Evolutionary conservation across 768 basidiomycete species (phyloP).

Genomic region (Boletus rufocinnamomeus): DNA sequence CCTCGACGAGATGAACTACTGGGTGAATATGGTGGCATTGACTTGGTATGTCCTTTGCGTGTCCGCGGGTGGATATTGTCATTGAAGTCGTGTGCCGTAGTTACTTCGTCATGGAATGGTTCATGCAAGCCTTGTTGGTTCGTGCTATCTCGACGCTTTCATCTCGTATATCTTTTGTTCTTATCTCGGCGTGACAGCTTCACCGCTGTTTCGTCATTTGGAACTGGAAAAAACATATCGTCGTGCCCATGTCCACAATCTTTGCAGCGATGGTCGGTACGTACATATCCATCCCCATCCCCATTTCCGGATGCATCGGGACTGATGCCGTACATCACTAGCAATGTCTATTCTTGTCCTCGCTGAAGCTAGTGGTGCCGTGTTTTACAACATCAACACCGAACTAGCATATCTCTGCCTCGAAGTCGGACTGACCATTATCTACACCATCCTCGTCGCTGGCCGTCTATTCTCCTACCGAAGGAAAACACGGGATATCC

Average conservation of each 20-base stretch:
- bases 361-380: slow-evolving; percentile 3
- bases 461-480: slow-evolving; percentile 30
- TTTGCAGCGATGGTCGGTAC: slow-evolving; percentile 19
- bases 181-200: slow-evolving; percentile 8
- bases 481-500: slow-evolving; percentile 7
- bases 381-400: slow-evolving; percentile 23
- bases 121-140: slow-evolving; percentile 31
- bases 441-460: slow-evolving; percentile 35
- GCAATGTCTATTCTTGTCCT: slow-evolving; percentile 23
- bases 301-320: neutral
- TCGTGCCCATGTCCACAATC: slow-evolving; percentile 17
- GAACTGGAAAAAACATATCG: slow-evolving; percentile 14
- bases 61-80: no score
- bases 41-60: slow-evolving; percentile 16
- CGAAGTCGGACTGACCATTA: slow-evolving; percentile 32
- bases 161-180: neutral
- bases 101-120: slow-evolving; percentile 33
- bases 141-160: neutral
- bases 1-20: slow-evolving; percentile 13
- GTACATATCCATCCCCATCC: slow-evolving; percentile 1
- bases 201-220: slow-evolving; percentile 22
- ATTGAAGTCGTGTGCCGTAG: slow-evolving; percentile 4
- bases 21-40: slow-evolving; percentile 25
- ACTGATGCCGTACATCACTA: neutral
- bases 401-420: slow-evolving; percentile 33